These are phyloP conservation scores for Bretschneidera sinensis DNA, from an alignment of 345 rosid genomes.

Conservation along the genomic window DNA sequence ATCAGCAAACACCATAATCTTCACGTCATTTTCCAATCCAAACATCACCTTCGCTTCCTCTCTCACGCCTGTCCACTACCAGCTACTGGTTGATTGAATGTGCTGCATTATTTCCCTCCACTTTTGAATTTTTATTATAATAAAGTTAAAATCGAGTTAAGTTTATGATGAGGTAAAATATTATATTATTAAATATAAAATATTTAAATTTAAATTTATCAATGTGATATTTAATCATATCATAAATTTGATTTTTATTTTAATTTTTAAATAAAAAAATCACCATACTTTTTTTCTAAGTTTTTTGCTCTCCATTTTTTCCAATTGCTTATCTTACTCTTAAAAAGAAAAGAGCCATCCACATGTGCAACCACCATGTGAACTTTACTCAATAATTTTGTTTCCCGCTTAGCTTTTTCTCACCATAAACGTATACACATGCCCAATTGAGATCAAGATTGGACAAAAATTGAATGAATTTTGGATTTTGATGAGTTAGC, in stretches of 20 bases:
- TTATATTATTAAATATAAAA: too few species aligned
- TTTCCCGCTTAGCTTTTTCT: constrained; percentile 23
- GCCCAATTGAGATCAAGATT: constrained; percentile 12
- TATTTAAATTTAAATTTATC: too few species aligned
- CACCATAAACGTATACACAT: constrained; percentile 7
- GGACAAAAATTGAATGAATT: constrained; percentile 10
- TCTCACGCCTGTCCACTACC: constrained; percentile 30
- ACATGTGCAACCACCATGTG: constrained; percentile 30
- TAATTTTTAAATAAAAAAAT: too few species aligned
- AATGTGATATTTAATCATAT: too few species aligned
- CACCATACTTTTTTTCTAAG: not conserved
- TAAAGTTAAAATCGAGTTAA: too few species aligned
- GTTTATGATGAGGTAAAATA: too few species aligned
- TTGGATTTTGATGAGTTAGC: constrained; percentile 12
- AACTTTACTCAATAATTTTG: constrained; percentile 28
- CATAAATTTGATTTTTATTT: too few species aligned
- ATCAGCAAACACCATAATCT: constrained; percentile 18
- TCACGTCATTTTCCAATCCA: constrained; percentile 24
- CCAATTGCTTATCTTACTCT: too few species aligned
- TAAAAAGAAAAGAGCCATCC: constrained; percentile 1
- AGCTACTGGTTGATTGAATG: constrained; percentile 2
- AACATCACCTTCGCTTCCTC: not conserved
- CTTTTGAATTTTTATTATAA: too few species aligned
- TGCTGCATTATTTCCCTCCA: constrained; percentile 7
- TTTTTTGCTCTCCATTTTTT: constrained; percentile 12